A percentile compares a stretch with the other conserved stretches of the same genome.
Conservation (phyloP, 306 rosid species). For the Sophora flavescens region DNA sequence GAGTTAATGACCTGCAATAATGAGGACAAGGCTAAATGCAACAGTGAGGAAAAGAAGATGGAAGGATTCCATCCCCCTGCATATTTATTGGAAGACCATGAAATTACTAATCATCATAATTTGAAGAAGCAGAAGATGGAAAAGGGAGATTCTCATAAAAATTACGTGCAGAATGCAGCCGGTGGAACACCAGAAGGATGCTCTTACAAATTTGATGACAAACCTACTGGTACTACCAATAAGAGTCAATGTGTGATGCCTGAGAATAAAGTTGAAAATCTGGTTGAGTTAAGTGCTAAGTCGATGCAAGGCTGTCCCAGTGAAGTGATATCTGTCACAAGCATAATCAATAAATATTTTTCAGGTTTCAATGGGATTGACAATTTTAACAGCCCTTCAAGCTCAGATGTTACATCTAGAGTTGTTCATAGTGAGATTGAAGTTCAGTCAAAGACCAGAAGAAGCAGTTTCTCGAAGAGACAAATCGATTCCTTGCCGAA, state of each 20-base stretch:
- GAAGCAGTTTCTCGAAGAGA: slow-evolving; percentile 36
- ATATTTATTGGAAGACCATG: slow-evolving; percentile 39
- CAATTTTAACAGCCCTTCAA: slow-evolving; percentile 51
- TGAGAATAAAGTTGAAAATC: slow-evolving; percentile 46
- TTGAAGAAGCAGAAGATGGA: slow-evolving; percentile 49
- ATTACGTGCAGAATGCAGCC: slow-evolving; percentile 37
- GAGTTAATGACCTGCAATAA: slow-evolving; percentile 29
- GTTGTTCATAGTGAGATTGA: slow-evolving; percentile 45
- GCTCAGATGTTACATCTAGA: slow-evolving; percentile 55
- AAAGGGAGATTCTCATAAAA: slow-evolving; percentile 30
- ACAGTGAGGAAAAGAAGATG: slow-evolving; percentile 40
- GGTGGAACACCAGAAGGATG: slow-evolving; percentile 35
- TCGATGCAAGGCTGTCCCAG: slow-evolving; percentile 51
- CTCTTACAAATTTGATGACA: slow-evolving; percentile 39
- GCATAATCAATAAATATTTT: slow-evolving; percentile 70
- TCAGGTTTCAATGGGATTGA: slow-evolving; percentile 45
- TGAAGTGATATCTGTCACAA: slow-evolving; percentile 68
- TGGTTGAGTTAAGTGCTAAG: slow-evolving; percentile 40
- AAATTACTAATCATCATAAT: slow-evolving; percentile 28
- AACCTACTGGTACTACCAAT: background rate
- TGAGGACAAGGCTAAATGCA: slow-evolving; percentile 40
- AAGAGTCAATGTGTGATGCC: slow-evolving; percentile 32
- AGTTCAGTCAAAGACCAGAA: slow-evolving; percentile 44
- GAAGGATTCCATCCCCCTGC: slow-evolving; percentile 34
- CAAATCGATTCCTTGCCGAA: slow-evolving; percentile 40